Evolutionary conservation across 2,329 filamentous ascomycete genomes (phyloP).

Genomic region (Xylariales sp.): DNA sequence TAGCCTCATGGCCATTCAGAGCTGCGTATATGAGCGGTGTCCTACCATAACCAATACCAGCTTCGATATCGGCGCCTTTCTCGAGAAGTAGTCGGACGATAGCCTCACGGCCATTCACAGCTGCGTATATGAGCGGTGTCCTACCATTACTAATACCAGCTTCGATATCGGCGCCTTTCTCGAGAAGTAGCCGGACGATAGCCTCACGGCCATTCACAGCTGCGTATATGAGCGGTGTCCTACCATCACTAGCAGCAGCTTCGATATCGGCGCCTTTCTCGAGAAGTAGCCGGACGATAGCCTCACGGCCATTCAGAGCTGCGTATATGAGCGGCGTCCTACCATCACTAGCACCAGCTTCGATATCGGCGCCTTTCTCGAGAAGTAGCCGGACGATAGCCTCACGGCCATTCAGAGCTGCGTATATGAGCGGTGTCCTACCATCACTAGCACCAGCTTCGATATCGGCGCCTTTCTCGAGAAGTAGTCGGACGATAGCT

Average conservation of each 20-base stretch:
- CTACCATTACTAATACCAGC: not conserved
- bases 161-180: not conserved
- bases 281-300: not conserved
- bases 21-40: not conserved
- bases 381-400: not conserved
- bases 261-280: slow-evolving; percentile 1
- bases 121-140: not conserved
- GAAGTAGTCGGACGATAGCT: not conserved
- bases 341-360: not conserved
- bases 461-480: slow-evolving; percentile 1
- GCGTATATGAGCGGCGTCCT: not conserved
- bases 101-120: not conserved
- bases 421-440: not conserved
- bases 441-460: slow-evolving; percentile 6
- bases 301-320: not conserved
- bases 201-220: not conserved
- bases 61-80: not conserved
- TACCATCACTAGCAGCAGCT: not conserved
- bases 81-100: not conserved
- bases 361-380: slow-evolving; percentile 1
- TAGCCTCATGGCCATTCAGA: not conserved
- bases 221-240: not conserved
- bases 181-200: not conserved
- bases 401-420: not conserved
- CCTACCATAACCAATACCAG: not conserved